These are phyloP conservation scores for Hericium alpestre DNA, from an alignment of 768 basidiomycete genomes.

Conservation along the genomic window DNA sequence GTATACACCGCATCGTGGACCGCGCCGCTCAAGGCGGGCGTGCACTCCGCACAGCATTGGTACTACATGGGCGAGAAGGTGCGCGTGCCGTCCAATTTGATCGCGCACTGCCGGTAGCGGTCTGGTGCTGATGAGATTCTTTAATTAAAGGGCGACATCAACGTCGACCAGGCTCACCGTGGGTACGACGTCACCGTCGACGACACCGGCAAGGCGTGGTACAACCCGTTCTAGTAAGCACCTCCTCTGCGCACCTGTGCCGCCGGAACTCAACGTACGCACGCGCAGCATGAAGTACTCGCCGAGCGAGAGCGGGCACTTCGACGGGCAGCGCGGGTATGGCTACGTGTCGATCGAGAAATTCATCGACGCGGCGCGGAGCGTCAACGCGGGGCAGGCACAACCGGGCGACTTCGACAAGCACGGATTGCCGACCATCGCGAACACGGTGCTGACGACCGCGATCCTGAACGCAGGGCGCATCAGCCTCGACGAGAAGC, in stretches of 20 bases:
- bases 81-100: not conserved
- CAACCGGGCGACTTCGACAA: slow-evolving; percentile 66
- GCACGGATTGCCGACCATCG: slow-evolving; percentile 78
- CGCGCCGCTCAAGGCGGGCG: slow-evolving; percentile 79
- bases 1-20: slow-evolving; percentile 96
- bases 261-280: not conserved
- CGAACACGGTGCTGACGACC: slow-evolving; percentile 78
- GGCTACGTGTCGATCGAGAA: slow-evolving; percentile 88
- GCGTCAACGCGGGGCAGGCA: slow-evolving; percentile 61
- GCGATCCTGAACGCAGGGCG: slow-evolving; percentile 87
- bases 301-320: slow-evolving; percentile 82
- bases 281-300: slow-evolving; percentile 81
- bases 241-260: not conserved
- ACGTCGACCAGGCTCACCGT: slow-evolving; percentile 87
- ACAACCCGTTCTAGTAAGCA: slow-evolving; percentile 85
- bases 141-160: slow-evolving; percentile 67
- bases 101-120: not conserved
- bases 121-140: not conserved
- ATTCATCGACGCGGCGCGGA: slow-evolving; percentile 76
- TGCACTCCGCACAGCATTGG: slow-evolving; percentile 87
- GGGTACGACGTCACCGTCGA: slow-evolving; percentile 87
- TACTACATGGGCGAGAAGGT: slow-evolving; percentile 94
- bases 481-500: slow-evolving; percentile 82
- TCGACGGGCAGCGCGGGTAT: slow-evolving; percentile 91
- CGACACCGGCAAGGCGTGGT: slow-evolving; percentile 74